These are phyloP conservation scores for Panaeolus cyanescens DNA, from an alignment of 768 basidiomycete genomes.

Conservation along the genomic window DNA sequence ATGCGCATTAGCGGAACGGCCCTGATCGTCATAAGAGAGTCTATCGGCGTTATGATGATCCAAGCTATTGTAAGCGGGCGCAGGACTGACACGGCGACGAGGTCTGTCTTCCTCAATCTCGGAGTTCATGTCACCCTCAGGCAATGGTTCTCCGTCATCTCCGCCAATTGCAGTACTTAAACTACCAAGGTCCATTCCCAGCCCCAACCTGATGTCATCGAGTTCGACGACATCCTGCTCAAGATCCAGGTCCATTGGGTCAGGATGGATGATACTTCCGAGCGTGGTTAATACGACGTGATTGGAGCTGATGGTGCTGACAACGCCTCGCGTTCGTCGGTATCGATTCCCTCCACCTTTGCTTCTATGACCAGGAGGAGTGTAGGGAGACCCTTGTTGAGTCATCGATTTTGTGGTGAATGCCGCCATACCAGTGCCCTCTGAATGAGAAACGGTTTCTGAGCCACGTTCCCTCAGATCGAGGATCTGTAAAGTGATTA, in stretches of 20 bases:
- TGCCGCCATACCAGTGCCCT: conserved; percentile 67
- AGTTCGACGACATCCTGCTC: conserved; percentile 58
- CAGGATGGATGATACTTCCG: conserved; percentile 54
- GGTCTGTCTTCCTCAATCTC: conserved; percentile 34
- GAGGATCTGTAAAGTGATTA: conserved; percentile 53
- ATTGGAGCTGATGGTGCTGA: conserved; percentile 60
- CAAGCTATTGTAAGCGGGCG: conserved; percentile 54
- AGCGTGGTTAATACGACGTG: conserved; percentile 60
- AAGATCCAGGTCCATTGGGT: conserved; percentile 47
- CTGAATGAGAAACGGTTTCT: conserved; percentile 75
- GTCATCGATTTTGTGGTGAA: conserved; percentile 66
- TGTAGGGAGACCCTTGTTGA: conserved; percentile 56
- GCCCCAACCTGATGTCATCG: conserved; percentile 56
- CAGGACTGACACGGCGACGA: conserved; percentile 40
- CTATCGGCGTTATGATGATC: conserved; percentile 30
- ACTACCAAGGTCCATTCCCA: conserved; percentile 54
- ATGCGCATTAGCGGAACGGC: conserved; percentile 16
- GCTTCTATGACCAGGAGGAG: conserved; percentile 47
- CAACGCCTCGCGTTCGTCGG: conserved; percentile 42
- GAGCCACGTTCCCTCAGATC: conserved; percentile 83
- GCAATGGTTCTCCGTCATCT: conserved; percentile 52
- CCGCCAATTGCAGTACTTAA: conserved; percentile 54
- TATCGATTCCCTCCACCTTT: conserved; percentile 39
- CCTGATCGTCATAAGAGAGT: not conserved
- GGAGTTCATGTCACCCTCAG: conserved; percentile 38